A percentile compares a stretch with the other conserved stretches of the same genome.
These are phyloP conservation scores for Nakaseomyces uthaithaninus DNA, from an alignment of 1,139 yeast species.

Conservation along the genomic window DNA sequence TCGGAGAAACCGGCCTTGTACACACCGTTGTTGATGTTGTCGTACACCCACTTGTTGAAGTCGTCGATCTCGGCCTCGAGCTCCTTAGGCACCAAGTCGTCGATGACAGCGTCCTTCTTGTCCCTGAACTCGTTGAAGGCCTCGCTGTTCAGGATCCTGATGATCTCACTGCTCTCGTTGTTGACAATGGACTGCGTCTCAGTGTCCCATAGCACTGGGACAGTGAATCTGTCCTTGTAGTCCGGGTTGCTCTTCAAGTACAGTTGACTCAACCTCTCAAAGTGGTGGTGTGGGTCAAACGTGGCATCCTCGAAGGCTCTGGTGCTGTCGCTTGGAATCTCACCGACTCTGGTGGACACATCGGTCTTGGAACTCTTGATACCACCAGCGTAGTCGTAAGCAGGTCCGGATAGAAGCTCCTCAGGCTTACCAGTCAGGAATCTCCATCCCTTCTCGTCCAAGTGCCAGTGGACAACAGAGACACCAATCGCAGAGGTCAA, in stretches of 20 bases:
- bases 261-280: conserved; percentile 54
- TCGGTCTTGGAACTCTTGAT: conserved; percentile 16
- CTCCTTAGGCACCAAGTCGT: conserved; percentile 55
- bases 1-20: conserved; percentile 91
- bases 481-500: conserved; percentile 50
- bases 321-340: conserved; percentile 18
- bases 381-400: conserved; percentile 21
- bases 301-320: conserved; percentile 35
- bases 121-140: conserved; percentile 51
- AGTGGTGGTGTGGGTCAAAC: conserved; percentile 57
- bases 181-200: conserved; percentile 74
- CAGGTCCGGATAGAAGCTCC: conserved; percentile 15
- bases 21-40: conserved; percentile 84
- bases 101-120: conserved; percentile 40
- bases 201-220: conserved; percentile 89
- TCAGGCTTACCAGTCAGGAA: conserved; percentile 47
- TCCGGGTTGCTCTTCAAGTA: conserved; percentile 70
- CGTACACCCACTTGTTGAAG: conserved; percentile 76
- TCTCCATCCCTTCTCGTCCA: conserved; percentile 85
- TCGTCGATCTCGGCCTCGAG: conserved; percentile 58
- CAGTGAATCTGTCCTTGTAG: conserved; percentile 77
- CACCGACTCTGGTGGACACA: conserved; percentile 13
- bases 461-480: conserved; percentile 81
- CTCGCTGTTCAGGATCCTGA: conserved; percentile 63
- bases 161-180: conserved; percentile 84